Evolutionary conservation across 768 basidiomycete species (phyloP), one percentile per base, ranked within the genome.

Genomic region (Tephrocybe sp.): DNA sequence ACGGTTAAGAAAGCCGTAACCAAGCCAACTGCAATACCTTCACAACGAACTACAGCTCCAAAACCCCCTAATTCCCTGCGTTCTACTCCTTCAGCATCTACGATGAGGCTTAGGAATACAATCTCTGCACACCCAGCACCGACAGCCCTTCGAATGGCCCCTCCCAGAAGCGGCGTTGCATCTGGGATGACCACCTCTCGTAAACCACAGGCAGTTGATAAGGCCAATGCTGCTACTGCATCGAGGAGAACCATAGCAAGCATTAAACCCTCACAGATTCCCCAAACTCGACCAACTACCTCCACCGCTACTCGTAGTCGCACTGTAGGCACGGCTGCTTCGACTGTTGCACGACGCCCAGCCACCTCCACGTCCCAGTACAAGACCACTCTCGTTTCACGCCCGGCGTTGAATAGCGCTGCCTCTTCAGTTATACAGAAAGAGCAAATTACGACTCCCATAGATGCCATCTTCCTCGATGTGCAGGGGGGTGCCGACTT

Each of bases 321-420:
- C 28, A 31, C 25, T 13, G 15, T 46, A n/a, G 52, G 30, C n/a
- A 39, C 49, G 13, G 3, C 41, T 34, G 38, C 36, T 13, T 35
- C 9, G 27, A 44, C 24, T 9, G 22, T 37, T 11, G 25, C 34
- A 6, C 49, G 49, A 7, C 57, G 54, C 15, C 49, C 55, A 18
- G 43, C 46, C 13, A 55, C 49, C 9, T 53, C 53, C 22, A 36
- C 59, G 5, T 44, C 46, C 16, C 40, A 44, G 30, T 54, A 47
- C 25, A 58, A 44, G 40, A 21, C 38, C 4, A 9, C 37, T 26
- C 4, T 9, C n/a, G 5, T 25, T 21, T 19, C 35, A 13, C 41
- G 49, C 32, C 13, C 37, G 28, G 37, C 4, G 9, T 31, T 36
- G 24, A 27, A 8, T 19, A 50, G 16, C 38, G 25, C 13, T 27